phyloP scores from a whole-genome alignment of 164 flowering plant species.

The Pachysandra terminalis region DNA sequence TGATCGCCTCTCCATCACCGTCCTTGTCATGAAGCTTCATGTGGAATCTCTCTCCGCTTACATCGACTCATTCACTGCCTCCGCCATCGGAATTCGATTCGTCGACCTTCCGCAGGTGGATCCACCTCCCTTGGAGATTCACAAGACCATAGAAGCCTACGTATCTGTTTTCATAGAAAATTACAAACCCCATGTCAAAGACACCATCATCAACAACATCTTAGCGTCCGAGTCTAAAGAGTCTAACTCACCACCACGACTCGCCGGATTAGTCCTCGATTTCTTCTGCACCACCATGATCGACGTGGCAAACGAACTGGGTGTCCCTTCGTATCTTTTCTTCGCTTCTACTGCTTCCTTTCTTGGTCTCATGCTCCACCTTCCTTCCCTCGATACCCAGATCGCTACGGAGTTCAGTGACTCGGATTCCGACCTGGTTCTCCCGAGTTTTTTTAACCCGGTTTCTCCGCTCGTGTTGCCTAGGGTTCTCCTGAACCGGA shows the following conservation, averaged over 20 bases:
- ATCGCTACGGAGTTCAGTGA: slow-evolving; percentile 13
- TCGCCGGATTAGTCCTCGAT: slow-evolving; percentile 17
- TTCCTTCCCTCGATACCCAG: slow-evolving; percentile 12
- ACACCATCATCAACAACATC: slow-evolving; percentile 9
- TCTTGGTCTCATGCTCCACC: slow-evolving; percentile 23
- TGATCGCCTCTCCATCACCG: too few relatives aligned
- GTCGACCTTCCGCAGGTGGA: slow-evolving; percentile 5
- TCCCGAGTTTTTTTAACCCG: slow-evolving; percentile 21
- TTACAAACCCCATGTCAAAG: slow-evolving; percentile 14
- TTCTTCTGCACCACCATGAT: slow-evolving; percentile 30
- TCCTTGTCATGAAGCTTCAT: too few relatives aligned
- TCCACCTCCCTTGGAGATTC: neutral
- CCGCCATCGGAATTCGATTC: slow-evolving; percentile 8
- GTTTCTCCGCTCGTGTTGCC: slow-evolving; percentile 21
- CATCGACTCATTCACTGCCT: neutral
- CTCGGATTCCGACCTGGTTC: neutral
- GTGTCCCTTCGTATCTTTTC: slow-evolving; percentile 33
- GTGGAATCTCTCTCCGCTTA: neutral
- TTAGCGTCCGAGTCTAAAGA: slow-evolving; percentile 23
- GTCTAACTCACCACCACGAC: too few relatives aligned
- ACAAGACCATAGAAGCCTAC: neutral
- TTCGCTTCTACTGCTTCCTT: slow-evolving; percentile 26
- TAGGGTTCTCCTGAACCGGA: neutral
- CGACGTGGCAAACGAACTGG: slow-evolving; percentile 34
- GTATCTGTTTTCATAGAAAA: neutral